Evolutionary conservation across 139 green algal genomes (phyloP).

Genomic region (Trebouxia sp.): DNA sequence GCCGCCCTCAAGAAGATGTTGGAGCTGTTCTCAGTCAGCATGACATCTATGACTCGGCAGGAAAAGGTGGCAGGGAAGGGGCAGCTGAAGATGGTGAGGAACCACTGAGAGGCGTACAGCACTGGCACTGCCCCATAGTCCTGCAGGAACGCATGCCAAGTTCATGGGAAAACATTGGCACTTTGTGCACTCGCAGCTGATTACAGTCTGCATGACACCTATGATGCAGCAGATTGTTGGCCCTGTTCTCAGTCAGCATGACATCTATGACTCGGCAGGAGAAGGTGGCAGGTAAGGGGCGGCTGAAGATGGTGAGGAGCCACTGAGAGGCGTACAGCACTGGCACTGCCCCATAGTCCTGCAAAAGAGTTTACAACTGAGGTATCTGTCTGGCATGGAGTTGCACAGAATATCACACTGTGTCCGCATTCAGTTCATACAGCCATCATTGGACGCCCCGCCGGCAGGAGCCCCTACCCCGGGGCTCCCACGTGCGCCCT

Average conservation of each 20-base stretch:
- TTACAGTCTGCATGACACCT: too few relatives aligned
- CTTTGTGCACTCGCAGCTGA: too few relatives aligned
- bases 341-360: conserved; percentile 68
- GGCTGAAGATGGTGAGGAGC: conserved; percentile 88
- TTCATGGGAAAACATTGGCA: too few relatives aligned
- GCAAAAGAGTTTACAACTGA: conserved; percentile 22
- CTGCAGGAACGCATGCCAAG: conserved; percentile 42
- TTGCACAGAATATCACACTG: too few relatives aligned
- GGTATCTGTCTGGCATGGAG: too few relatives aligned
- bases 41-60: conserved; percentile 83
- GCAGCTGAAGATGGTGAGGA: conserved; percentile 90
- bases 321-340: conserved; percentile 88
- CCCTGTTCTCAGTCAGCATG: too few relatives aligned
- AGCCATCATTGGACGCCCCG: too few relatives aligned
- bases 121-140: conserved; percentile 71
- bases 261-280: conserved; percentile 74
- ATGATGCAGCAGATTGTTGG: too few relatives aligned
- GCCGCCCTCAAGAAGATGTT: conserved; percentile 58
- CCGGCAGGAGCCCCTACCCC: too few relatives aligned
- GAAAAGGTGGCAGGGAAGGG: conserved; percentile 84
- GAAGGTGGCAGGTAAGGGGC: conserved; percentile 82
- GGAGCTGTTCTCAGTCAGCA: conserved; percentile 71
- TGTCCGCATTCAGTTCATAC: too few relatives aligned
- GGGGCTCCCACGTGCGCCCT: too few relatives aligned
- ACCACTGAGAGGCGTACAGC: conserved; percentile 89